Evolutionary conservation across 345 rosid genomes (phyloP).

Genomic region (Arabidopsis thaliana): TAIR10.1 NC_003076.8:23883001-23883500

Average conservation of each 20-base stretch:
- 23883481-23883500: conserved; percentile 38
- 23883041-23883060: background rate
- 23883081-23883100: no score
- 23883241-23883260: background rate
- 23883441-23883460: background rate
- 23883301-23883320: background rate
- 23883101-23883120: no score
- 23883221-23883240: no score
- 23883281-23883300: background rate
- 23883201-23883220: no score
- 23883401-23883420: background rate
- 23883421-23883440: background rate
- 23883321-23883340: conserved; percentile 10
- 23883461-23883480: background rate
- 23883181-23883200: no score
- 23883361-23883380: background rate
- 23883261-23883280: background rate
- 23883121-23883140: no score
- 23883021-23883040: conserved; percentile 17
- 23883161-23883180: no score
- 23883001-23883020: no score
- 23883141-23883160: no score
- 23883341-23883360: conserved; percentile 16
- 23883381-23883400: background rate
- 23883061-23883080: no score